phyloP scores from a whole-genome alignment of 2,329 filamentous ascomycete genomes.

The Verticillium isaacii region DNA sequence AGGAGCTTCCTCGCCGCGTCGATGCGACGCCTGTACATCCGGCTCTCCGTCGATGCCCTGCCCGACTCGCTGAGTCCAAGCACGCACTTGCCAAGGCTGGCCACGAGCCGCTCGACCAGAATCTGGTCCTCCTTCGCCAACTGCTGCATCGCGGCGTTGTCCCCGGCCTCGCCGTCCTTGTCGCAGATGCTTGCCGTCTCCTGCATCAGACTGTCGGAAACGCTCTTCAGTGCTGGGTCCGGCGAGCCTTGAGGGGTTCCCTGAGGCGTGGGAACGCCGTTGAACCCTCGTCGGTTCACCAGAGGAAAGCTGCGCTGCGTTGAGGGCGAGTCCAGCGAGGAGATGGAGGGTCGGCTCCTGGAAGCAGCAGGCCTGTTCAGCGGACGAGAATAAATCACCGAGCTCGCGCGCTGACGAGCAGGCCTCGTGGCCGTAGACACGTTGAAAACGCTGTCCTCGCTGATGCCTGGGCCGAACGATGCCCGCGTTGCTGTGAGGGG shows the following conservation, averaged over 20 bases:
- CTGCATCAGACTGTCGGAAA: constrained; percentile 43
- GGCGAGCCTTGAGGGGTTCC: constrained; percentile 32
- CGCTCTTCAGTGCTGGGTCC: constrained; percentile 41
- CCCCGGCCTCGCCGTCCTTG: constrained; percentile 26
- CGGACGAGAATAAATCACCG: constrained; percentile 35
- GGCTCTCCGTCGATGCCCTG: constrained; percentile 50
- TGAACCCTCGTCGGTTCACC: constrained; percentile 45
- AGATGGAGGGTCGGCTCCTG: constrained; percentile 50
- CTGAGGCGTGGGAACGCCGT: constrained; percentile 37
- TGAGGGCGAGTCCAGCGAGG: constrained; percentile 53
- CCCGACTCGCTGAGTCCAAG: constrained; percentile 52
- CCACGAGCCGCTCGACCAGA: constrained; percentile 55
- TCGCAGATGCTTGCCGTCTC: constrained; percentile 40
- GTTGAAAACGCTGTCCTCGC: constrained; percentile 15
- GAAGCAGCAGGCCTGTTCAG: constrained; percentile 32
- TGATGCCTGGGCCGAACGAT: constrained; percentile 17
- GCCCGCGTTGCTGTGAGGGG: constrained; percentile 10
- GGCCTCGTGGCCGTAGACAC: constrained; percentile 10
- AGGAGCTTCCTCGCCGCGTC: constrained; percentile 70
- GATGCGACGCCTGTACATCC: constrained; percentile 64
- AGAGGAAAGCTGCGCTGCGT: constrained; percentile 60
- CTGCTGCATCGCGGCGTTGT: constrained; percentile 33
- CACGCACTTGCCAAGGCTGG: constrained; percentile 55
- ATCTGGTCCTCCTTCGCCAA: constrained; percentile 53
- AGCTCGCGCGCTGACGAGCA: constrained; percentile 17